Evolutionary conservation across 306 rosid genomes (phyloP).

Genomic region (Vicia sativa): DNA sequence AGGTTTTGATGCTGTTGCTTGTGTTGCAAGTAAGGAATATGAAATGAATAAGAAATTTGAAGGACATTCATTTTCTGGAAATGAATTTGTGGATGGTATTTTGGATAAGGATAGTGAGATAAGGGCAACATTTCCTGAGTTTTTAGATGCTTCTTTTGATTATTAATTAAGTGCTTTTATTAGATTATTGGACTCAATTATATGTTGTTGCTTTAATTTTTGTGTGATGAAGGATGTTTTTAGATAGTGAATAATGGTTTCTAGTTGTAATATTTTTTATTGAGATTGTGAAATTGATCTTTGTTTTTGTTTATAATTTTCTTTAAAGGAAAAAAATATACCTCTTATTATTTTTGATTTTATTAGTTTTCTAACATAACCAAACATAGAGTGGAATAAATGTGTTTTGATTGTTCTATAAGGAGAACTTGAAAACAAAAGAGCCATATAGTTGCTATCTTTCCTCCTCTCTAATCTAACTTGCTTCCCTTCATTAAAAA

Average conservation of each 20-base stretch:
- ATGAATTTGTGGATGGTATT: conserved; percentile 74
- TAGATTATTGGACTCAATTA: background rate
- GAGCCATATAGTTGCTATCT: no score
- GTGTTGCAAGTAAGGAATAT: conserved; percentile 42
- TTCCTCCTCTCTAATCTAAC: no score
- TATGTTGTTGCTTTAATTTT: background rate
- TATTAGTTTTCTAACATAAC: no score
- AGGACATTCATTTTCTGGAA: conserved; percentile 47
- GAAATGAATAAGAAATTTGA: conserved; percentile 41
- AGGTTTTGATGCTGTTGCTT: conserved; percentile 34
- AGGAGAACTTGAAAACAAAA: no score
- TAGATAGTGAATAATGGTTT: conserved; percentile 5
- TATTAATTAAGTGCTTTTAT: conserved; percentile 42
- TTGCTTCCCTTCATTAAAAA: no score
- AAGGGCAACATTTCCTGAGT: conserved; percentile 67
- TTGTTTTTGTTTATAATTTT: background rate
- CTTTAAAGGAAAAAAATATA: background rate
- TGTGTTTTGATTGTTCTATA: no score
- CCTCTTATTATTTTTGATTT: background rate
- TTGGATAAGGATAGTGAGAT: conserved; percentile 79
- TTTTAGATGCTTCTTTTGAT: conserved; percentile 70
- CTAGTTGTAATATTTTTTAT: background rate
- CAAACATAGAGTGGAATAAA: no score
- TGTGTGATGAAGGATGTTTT: background rate
- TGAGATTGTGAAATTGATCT: background rate